Evolutionary conservation across 1,284 basidiomycete species (phyloP).

Genomic region (Vanrija humicola): DNA sequence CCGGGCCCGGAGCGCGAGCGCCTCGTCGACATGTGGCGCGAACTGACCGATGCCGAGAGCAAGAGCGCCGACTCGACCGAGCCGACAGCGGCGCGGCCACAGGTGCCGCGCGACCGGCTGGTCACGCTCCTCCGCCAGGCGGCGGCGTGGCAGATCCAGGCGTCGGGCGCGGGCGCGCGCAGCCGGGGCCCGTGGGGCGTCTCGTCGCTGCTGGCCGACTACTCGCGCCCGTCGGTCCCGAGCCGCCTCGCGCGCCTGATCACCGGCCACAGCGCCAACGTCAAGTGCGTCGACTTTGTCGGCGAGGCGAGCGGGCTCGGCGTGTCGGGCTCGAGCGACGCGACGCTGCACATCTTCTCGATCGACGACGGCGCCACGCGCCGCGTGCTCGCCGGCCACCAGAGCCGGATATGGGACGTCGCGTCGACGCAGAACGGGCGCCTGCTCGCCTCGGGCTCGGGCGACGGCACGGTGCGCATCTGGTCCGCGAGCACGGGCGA

Average conservation of each 20-base stretch:
- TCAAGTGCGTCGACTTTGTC: conserved; percentile 52
- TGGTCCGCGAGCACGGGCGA: conserved; percentile 41
- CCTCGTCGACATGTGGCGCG: conserved; percentile 47
- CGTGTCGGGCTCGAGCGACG: conserved; percentile 50
- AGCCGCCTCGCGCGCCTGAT: conserved; percentile 29
- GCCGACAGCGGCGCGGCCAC: conserved; percentile 17
- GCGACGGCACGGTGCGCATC: conserved; percentile 51
- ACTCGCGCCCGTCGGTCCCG: conserved; percentile 35
- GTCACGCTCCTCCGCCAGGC: conserved; percentile 51
- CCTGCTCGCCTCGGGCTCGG: conserved; percentile 46
- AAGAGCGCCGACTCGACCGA: not conserved
- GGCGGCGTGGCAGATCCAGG: conserved; percentile 51
- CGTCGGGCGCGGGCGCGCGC: not conserved
- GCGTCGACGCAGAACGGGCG: conserved; percentile 25
- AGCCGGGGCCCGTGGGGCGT: conserved; percentile 16
- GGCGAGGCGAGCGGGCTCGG: conserved; percentile 40
- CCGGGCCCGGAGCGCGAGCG: conserved; percentile 44
- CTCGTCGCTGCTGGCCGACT: conserved; percentile 40
- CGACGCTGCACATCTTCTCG: conserved; percentile 42
- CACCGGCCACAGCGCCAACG: conserved; percentile 49
- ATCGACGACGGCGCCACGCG: conserved; percentile 20
- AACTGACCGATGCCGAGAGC: conserved; percentile 28
- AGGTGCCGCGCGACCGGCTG: conserved; percentile 49
- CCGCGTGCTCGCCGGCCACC: conserved; percentile 45
- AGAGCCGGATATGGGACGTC: conserved; percentile 51